Evolutionary conservation across 2,329 filamentous ascomycete species (phyloP).

Genomic region (Fusarium brevicatenulatum): DNA sequence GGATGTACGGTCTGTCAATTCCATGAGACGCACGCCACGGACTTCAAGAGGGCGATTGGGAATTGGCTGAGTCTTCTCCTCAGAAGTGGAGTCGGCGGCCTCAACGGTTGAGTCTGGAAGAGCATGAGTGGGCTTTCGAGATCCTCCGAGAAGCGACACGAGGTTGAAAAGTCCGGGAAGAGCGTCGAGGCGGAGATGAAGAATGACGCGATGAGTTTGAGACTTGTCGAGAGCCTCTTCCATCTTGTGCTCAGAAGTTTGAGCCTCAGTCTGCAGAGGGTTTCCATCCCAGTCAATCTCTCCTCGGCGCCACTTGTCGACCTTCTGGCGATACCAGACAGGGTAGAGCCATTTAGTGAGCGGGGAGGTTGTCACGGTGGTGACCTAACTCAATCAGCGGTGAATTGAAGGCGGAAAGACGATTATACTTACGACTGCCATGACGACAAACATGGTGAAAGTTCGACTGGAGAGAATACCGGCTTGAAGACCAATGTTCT

Average conservation of each 20-base stretch:
- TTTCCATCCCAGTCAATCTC: slow-evolving; percentile 85
- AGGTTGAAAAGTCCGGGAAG: slow-evolving; percentile 46
- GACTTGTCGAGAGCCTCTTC: slow-evolving; percentile 43
- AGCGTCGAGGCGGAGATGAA: slow-evolving; percentile 46
- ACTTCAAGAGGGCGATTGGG: slow-evolving; percentile 39
- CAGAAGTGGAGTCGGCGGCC: background rate
- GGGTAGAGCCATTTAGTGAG: slow-evolving; percentile 80
- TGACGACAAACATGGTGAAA: slow-evolving; percentile 94
- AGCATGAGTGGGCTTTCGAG: slow-evolving; percentile 13
- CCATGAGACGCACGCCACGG: slow-evolving; percentile 85
- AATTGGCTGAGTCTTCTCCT: background rate
- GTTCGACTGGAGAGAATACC: slow-evolving; percentile 82
- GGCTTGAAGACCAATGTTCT: slow-evolving; percentile 82
- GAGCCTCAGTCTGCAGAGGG: slow-evolving; percentile 44
- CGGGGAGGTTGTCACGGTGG: slow-evolving; percentile 85
- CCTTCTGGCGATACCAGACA: slow-evolving; percentile 64
- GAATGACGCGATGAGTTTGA: slow-evolving; percentile 39
- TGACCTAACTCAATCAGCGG: slow-evolving; percentile 57
- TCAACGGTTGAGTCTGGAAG: slow-evolving; percentile 13
- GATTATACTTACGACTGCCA: slow-evolving; percentile 71
- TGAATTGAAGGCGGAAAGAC: rapidly evolving
- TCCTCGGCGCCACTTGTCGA: slow-evolving; percentile 73
- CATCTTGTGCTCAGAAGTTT: slow-evolving; percentile 41
- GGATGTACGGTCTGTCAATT: slow-evolving; percentile 91
- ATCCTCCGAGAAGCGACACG: slow-evolving; percentile 41